Evolutionary conservation across 768 basidiomycete species (phyloP).

Genomic region (Suillus paluster): DNA sequence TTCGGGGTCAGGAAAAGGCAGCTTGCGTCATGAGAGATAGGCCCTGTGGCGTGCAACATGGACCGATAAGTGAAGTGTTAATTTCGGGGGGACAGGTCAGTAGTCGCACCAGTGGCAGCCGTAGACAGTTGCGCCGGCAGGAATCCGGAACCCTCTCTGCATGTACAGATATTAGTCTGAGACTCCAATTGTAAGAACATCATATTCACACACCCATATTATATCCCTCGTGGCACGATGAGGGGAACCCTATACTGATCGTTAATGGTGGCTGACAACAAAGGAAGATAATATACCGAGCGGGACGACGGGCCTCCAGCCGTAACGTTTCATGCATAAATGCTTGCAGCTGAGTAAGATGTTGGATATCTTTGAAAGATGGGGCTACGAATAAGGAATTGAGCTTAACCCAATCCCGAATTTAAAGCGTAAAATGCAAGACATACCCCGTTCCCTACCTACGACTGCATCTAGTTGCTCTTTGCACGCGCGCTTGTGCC

Average conservation of each 20-base stretch:
- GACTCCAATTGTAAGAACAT: background rate
- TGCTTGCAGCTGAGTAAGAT: conserved; percentile 32
- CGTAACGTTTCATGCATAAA: conserved; percentile 37
- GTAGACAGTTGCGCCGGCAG: conserved; percentile 25
- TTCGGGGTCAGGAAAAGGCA: conserved; percentile 55
- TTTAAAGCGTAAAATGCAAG: background rate
- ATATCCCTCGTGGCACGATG: conserved; percentile 66
- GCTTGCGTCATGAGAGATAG: conserved; percentile 53
- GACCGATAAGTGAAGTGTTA: background rate
- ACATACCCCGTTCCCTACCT: conserved; percentile 39
- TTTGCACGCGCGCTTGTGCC: conserved; percentile 51
- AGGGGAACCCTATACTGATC: conserved; percentile 42
- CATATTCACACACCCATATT: conserved; percentile 45
- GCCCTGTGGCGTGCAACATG: conserved; percentile 37
- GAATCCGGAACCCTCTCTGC: conserved; percentile 29
- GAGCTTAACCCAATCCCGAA: background rate
- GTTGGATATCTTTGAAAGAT: conserved; percentile 32
- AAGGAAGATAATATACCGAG: conserved; percentile 16
- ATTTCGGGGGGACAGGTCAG: background rate
- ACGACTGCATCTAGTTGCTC: conserved; percentile 57
- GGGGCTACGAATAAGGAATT: conserved; percentile 28
- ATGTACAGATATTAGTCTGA: background rate
- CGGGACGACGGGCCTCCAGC: conserved; percentile 32
- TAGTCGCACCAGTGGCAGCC: conserved; percentile 22
- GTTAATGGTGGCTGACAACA: background rate